Evolutionary conservation across 139 green algal species (phyloP).

Genomic region (Chlamydomonas sphaeroides): DNA sequence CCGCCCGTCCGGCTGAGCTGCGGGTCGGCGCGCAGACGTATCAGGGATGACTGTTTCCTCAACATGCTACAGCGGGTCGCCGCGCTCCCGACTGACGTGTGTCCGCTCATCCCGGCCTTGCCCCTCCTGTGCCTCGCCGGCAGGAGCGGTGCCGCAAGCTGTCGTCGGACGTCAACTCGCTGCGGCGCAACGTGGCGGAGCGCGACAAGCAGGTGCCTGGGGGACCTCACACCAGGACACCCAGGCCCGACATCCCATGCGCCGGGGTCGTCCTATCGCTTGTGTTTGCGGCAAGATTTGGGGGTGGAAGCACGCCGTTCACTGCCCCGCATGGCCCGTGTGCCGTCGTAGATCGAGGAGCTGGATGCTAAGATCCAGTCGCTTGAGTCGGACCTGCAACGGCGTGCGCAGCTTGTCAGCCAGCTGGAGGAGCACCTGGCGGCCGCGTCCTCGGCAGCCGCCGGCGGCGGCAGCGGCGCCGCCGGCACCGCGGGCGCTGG

Average conservation of each 20-base stretch:
- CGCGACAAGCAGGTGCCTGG: constrained; percentile 31
- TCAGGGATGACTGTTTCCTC: too few relatives aligned
- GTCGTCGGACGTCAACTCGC: constrained; percentile 47
- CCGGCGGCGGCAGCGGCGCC: background rate
- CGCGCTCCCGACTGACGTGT: too few relatives aligned
- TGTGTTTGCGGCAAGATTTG: too few relatives aligned
- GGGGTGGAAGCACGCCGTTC: too few relatives aligned
- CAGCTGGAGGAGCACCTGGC: constrained; percentile 53
- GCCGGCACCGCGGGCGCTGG: too few relatives aligned
- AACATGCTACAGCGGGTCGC: too few relatives aligned
- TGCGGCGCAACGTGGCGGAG: constrained; percentile 41
- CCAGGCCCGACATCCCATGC: too few relatives aligned
- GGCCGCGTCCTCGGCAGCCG: background rate
- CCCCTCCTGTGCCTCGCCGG: background rate
- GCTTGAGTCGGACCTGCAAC: constrained; percentile 17
- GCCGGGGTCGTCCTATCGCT: too few relatives aligned
- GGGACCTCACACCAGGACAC: too few relatives aligned
- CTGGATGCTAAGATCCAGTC: background rate
- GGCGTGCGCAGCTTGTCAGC: constrained; percentile 20
- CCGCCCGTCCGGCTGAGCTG: too few relatives aligned
- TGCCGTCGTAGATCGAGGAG: background rate
- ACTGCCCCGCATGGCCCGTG: too few relatives aligned
- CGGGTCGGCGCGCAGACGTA: too few relatives aligned
- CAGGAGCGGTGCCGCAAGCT: constrained; percentile 65
- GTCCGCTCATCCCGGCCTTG: background rate